Evolutionary conservation across 2,329 filamentous ascomycete species (phyloP).

Genomic region (Neoscytalidium dimidiatum): DNA sequence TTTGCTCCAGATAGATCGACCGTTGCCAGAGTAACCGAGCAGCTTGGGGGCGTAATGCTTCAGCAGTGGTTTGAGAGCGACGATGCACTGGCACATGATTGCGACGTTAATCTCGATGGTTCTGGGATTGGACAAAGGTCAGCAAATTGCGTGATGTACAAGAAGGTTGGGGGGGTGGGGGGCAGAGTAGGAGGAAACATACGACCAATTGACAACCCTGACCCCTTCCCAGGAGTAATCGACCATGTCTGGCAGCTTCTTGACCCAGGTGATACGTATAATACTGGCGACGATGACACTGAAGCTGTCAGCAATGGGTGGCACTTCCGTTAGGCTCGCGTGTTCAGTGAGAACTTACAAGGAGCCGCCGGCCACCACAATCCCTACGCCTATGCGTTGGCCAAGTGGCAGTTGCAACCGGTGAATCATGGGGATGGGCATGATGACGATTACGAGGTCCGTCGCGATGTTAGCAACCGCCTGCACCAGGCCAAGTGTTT

Average conservation of each 20-base stretch:
- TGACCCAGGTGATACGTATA: background rate
- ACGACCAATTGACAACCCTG: background rate
- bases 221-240: background rate
- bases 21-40: slow-evolving; percentile 42
- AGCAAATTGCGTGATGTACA: background rate
- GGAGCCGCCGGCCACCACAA: background rate
- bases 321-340: no score
- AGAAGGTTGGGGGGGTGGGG: background rate
- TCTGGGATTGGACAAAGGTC: background rate
- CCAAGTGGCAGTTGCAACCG: background rate
- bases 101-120: slow-evolving; percentile 81
- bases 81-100: slow-evolving; percentile 81
- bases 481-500: background rate
- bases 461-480: background rate
- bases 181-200: no score
- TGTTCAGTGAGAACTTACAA: background rate
- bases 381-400: background rate
- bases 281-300: background rate
- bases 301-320: background rate
- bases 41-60: slow-evolving; percentile 56
- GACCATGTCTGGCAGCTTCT: background rate
- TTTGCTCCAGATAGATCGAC: no score
- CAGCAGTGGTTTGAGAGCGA: slow-evolving; percentile 79
- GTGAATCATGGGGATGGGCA: background rate
- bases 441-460: background rate